These are phyloP conservation scores for Tricholoma flavovirens DNA, from an alignment of 768 basidiomycete species.

Conservation along the genomic window DNA sequence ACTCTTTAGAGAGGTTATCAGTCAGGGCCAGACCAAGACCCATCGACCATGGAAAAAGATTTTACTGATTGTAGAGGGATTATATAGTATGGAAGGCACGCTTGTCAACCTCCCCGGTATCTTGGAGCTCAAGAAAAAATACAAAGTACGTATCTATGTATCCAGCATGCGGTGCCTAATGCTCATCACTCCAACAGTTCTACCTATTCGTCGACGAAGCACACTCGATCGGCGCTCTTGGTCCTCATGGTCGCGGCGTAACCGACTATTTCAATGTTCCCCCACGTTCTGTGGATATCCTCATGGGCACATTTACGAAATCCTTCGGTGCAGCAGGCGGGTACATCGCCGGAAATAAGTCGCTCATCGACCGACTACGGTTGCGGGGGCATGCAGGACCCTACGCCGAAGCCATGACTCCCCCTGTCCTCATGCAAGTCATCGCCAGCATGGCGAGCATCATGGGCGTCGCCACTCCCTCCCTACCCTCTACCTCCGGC, in stretches of 20 bases:
- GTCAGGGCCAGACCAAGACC: conserved; percentile 95
- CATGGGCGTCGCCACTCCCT: conserved; percentile 68
- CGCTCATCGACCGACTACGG: conserved; percentile 76
- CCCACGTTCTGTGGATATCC: conserved; percentile 78
- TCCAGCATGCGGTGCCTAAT: neutral
- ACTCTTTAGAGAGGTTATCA: conserved; percentile 84
- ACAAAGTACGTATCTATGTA: conserved; percentile 62
- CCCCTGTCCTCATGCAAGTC: conserved; percentile 87
- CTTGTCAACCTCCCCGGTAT: conserved; percentile 78
- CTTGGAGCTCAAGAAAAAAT: conserved; percentile 84
- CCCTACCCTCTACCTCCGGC: conserved; percentile 24
- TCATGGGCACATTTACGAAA: conserved; percentile 99
- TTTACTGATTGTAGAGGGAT: conserved; percentile 86
- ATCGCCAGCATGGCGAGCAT: conserved; percentile 93
- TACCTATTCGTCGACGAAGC: conserved; percentile 96
- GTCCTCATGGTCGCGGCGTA: conserved; percentile 91
- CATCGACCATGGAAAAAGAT: conserved; percentile 99
- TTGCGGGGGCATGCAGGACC: conserved; percentile 72
- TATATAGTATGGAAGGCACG: conserved; percentile 99
- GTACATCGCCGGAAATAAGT: conserved; percentile 83
- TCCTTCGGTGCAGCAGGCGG: conserved; percentile 93
- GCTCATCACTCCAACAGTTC: conserved; percentile 50
- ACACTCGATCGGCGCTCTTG: conserved; percentile 94
- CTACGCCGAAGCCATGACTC: conserved; percentile 89
- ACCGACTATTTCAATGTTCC: conserved; percentile 88